Base-by-base conservation (phyloP, 306 rosid genomes). In the Dryas alaskensis region DNA sequence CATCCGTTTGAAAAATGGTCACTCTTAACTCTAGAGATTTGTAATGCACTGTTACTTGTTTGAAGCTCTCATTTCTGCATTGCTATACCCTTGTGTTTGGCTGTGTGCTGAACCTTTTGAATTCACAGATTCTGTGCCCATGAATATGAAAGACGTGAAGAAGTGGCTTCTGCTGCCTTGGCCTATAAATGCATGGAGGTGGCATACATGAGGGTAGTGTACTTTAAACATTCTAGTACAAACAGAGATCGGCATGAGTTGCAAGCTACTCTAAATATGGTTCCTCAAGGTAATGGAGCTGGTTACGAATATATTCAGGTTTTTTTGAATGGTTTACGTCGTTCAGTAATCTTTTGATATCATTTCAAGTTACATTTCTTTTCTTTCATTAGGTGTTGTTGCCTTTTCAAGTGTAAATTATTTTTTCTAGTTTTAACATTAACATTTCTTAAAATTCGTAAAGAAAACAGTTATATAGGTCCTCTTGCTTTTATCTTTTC, bases 131-230 rank as follows among this genome's bases (percentile, higher is more conserved):
- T 79, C 60, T 93, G 97, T 86, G 97, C 90, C 68, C 82, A 59
- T 72, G 93, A 82, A 84, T 93, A 83, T 59, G 93, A 90, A 83
- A 72, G 67, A 45, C 75, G 80, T 55, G 76, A 74, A 70, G 98
- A 93, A 86, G 86, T 85, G 89, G 96, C 90, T 39, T 78, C 87
- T 37, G 97, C 98, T 75, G 82, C 97, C 74, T 85, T 93, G 93
- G 97, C 93, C 22, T 93, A 83, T 83, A 93, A 93, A 87, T 93
- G 98, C 88, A 76, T 90, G 87, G 97, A 89, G 85, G 96, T 90
- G 78, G 86, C 96, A 65, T 86, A 81, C 82, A 82, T 89, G 93
- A 86, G 90, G 84, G 81, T 89, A 50, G 86, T 89, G 60, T 86
- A 72, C 81, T 85, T 84, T 80, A 90, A 85, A 85, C 63, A 78